Evolutionary conservation across 2,329 filamentous ascomycete species (phyloP).

Genomic region (Chaetomiaceae sp.): DNA sequence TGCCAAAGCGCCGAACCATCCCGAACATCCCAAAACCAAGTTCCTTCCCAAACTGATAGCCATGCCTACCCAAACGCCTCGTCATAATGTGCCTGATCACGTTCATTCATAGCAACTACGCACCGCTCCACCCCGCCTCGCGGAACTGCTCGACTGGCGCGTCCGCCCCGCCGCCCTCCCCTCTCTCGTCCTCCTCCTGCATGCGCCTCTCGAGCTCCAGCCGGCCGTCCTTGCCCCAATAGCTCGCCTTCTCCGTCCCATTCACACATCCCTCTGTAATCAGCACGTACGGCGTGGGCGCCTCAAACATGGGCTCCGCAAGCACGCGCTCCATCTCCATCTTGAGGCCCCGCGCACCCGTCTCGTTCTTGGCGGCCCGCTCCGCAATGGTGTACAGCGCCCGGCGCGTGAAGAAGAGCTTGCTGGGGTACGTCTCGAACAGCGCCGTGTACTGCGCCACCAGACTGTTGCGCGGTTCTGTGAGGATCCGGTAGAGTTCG

Average conservation of each 20-base stretch:
- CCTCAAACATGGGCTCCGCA: slow-evolving; percentile 77
- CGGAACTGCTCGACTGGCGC: slow-evolving; percentile 40
- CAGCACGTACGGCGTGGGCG: slow-evolving; percentile 69
- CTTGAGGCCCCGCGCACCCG: slow-evolving; percentile 73
- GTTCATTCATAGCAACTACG: slow-evolving; percentile 18
- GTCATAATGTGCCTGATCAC: not conserved
- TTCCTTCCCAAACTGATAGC: not conserved
- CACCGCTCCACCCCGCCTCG: slow-evolving; percentile 46
- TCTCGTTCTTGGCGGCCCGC: slow-evolving; percentile 55
- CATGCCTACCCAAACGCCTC: slow-evolving; percentile 14
- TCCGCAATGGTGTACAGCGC: slow-evolving; percentile 79
- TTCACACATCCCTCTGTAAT: slow-evolving; percentile 66
- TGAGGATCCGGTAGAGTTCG: slow-evolving; percentile 79
- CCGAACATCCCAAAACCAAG: not conserved
- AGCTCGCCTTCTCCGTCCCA: slow-evolving; percentile 55
- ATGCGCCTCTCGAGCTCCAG: slow-evolving; percentile 66
- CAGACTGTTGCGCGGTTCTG: slow-evolving; percentile 84
- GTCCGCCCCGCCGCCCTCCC: not conserved
- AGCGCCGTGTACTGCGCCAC: slow-evolving; percentile 84
- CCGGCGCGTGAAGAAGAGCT: slow-evolving; percentile 75
- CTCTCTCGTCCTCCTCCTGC: slow-evolving; percentile 53
- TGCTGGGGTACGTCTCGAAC: slow-evolving; percentile 74
- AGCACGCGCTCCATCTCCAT: slow-evolving; percentile 77
- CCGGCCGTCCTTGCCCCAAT: slow-evolving; percentile 66
- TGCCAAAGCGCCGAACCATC: not conserved